Conservation (phyloP, 1,284 basidiomycete species). For the Sutorius eximius region DNA sequence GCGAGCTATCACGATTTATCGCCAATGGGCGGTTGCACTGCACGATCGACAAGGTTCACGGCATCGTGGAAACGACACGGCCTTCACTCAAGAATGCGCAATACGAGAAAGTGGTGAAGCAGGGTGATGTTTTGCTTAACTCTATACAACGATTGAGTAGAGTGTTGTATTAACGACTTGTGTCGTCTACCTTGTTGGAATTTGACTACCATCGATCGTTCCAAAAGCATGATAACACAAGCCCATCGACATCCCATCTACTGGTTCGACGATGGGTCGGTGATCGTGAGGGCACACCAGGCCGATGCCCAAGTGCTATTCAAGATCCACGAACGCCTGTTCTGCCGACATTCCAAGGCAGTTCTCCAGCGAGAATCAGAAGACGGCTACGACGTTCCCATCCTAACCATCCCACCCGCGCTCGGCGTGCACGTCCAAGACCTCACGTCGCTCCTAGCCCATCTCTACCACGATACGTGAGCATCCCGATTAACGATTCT, state of each 20-base stretch:
- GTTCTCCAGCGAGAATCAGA: slow-evolving; percentile 5
- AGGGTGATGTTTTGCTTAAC: slow-evolving; percentile 66
- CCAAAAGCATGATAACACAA: slow-evolving; percentile 3
- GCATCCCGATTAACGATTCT: slow-evolving; percentile 25
- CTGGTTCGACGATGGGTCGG: slow-evolving; percentile 64
- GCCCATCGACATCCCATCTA: slow-evolving; percentile 43
- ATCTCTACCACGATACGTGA: slow-evolving; percentile 66
- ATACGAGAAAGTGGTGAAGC: slow-evolving; percentile 87
- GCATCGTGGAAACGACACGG: slow-evolving; percentile 93
- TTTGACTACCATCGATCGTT: neutral
- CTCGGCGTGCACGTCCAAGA: slow-evolving; percentile 43
- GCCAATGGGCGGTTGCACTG: slow-evolving; percentile 87
- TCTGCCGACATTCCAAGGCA: slow-evolving; percentile 48
- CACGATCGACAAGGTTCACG: slow-evolving; percentile 92
- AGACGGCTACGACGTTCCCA: slow-evolving; percentile 16
- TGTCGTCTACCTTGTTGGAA: slow-evolving; percentile 1
- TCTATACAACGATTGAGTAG: slow-evolving; percentile 74
- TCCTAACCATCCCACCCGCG: slow-evolving; percentile 36
- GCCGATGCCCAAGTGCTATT: slow-evolving; percentile 37
- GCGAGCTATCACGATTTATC: slow-evolving; percentile 92
- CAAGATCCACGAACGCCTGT: slow-evolving; percentile 53
- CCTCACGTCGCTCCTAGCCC: slow-evolving; percentile 53
- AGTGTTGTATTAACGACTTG: slow-evolving; percentile 43
- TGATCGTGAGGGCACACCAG: slow-evolving; percentile 43
- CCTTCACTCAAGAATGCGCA: slow-evolving; percentile 85